Evolutionary conservation across 257 asterid genomes (phyloP).

Genomic region (Solanum okadae): DNA sequence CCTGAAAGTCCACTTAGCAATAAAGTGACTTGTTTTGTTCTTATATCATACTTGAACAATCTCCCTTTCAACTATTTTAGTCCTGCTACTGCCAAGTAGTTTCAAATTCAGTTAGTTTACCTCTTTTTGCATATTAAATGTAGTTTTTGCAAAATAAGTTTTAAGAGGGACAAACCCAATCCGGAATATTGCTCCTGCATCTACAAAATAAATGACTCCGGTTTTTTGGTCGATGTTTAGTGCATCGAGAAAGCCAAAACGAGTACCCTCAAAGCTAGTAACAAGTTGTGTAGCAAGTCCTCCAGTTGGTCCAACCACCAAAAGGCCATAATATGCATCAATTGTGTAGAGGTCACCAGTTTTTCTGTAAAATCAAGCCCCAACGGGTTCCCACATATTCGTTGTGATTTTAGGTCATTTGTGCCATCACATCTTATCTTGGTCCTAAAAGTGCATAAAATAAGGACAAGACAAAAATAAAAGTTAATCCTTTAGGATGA

Average conservation of each 20-base stretch:
- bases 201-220: conserved; percentile 35
- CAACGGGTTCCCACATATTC: neutral
- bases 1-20: neutral
- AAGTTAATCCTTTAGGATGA: too few relatives aligned
- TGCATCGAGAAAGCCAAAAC: conserved; percentile 26
- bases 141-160: neutral
- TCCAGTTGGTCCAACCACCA: conserved; percentile 39
- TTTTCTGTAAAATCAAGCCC: neutral
- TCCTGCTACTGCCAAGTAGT: neutral
- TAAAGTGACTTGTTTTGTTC: neutral
- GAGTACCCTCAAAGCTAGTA: conserved; percentile 16
- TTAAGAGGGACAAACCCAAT: neutral
- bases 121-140: neutral
- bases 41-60: neutral
- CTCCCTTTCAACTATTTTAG: neutral
- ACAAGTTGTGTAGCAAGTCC: conserved; percentile 27
- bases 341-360: neutral
- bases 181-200: conserved; percentile 25
- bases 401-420: neutral
- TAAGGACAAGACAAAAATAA: too few relatives aligned
- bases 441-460: neutral
- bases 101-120: neutral
- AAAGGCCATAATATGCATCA: conserved; percentile 14
- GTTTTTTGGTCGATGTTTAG: conserved; percentile 27
- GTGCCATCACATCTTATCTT: neutral